Evolutionary conservation across 768 basidiomycete genomes (phyloP), one percentile per base, ranked within the genome.

Genomic region (Roridomyces roridus): DNA sequence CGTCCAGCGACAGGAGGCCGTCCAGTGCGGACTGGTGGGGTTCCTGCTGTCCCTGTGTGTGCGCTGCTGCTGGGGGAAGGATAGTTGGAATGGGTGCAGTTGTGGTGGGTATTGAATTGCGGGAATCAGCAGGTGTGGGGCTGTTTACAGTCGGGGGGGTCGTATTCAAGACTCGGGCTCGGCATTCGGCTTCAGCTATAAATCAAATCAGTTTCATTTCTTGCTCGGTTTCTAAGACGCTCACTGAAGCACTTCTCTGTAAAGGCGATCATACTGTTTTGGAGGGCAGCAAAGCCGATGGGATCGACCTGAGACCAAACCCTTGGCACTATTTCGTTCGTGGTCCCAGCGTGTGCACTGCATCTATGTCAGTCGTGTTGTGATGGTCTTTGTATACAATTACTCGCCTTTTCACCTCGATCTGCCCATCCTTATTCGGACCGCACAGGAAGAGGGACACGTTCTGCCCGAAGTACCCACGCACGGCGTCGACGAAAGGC

Each of bases 341-440:
- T 34, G 11, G 8, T 26, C 24, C 51, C 51, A 3, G 42, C 11
- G n/a, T 52, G 51, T 4, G 45, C n/a, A 11, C 51, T 52, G 20
- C 20, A 5, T 14, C 9, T 21, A 7, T 44, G 7, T 23, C 14
- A 23, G 42, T 9, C 5, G 6, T 12, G 6, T 17, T 44, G 11
- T 12, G 11, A 5, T 12, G 10, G 24, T 17, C 12, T 44, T 8
- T 14, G 12, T 44, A 12, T 44, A 31, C 14, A 14, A 31, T 31
- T n/a, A n/a, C 29, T 31, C 21, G 24, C 42, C 42, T 44, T 44
- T 21, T 21, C 42, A 52, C 25, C 51, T 52, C 42, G 5, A 52
- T 52, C 9, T 25, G 26, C 3, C 51, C 51, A 1, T 31, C 51
- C 41, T 0, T 34, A 14, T 3, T 44, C 42, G 49, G 49, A 4